phyloP scores from a whole-genome alignment of 257 asterid genomes.

The Solanum peruvianum region DNA sequence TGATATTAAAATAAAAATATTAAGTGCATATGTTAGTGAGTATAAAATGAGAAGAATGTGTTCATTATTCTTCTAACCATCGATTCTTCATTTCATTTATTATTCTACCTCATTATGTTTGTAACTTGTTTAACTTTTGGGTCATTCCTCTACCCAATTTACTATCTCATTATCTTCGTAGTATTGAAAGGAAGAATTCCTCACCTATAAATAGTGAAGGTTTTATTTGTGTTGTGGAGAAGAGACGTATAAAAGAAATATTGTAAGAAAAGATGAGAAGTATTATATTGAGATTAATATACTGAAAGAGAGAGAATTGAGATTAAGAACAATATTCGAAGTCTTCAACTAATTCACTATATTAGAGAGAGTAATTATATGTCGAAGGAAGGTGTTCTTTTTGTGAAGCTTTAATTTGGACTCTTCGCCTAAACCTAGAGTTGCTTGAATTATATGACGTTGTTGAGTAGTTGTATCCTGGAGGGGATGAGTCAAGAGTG shows the following conservation, averaged over 20 bases:
- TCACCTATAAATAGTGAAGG: not conserved
- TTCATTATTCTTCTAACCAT: not conserved
- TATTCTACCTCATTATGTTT: not conserved
- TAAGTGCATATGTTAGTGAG: not conserved
- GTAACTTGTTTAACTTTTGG: not conserved
- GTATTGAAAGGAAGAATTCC: not conserved
- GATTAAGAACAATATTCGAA: not conserved
- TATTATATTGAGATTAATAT: not conserved
- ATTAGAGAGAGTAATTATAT: too few species aligned
- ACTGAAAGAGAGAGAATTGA: not conserved
- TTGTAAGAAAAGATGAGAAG: not conserved
- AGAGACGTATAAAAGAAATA: not conserved
- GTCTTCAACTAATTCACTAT: not conserved
- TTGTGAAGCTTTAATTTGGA: not conserved
- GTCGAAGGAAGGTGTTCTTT: not conserved
- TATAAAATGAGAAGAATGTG: not conserved
- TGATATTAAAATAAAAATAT: too few species aligned
- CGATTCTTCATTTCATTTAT: not conserved
- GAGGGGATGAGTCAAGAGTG: not conserved
- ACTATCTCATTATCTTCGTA: not conserved
- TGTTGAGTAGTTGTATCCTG: not conserved
- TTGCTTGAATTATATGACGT: not conserved
- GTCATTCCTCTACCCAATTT: not conserved
- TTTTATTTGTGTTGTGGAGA: not conserved
- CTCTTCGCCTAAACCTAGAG: not conserved